Percentiles rank a stretch among this genome's conserved stretches.
phyloP scores from a whole-genome alignment of 495 filamentous ascomycete genomes.

The Lepidopterella palustris region DNA sequence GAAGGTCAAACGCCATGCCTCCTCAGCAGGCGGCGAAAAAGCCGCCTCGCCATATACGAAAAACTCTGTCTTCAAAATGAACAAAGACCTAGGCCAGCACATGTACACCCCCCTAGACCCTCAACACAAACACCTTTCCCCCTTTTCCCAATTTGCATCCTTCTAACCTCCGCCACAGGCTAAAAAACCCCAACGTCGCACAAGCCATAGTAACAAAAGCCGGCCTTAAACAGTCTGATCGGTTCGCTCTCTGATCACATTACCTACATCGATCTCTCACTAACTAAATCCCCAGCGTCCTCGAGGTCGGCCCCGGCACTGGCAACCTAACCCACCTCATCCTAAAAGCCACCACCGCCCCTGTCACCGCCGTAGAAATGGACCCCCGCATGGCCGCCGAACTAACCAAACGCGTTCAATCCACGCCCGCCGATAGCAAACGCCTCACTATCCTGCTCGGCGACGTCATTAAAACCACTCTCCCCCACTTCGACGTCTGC shows the following conservation, averaged over 20 bases:
- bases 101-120: no score
- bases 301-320: conserved; percentile 72
- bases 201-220: conserved; percentile 85
- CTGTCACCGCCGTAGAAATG: conserved; percentile 81
- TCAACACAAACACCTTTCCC: no score
- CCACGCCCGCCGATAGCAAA: conserved; percentile 64
- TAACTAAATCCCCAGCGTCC: no score
- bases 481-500: conserved; percentile 84
- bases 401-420: conserved; percentile 88
- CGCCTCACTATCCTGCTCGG: conserved; percentile 78
- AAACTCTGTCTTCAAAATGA: conserved; percentile 85
- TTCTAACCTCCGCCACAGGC: no score
- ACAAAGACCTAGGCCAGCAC: conserved; percentile 81
- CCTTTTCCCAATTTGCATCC: no score
- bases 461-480: conserved; percentile 79
- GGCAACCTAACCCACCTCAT: conserved; percentile 87
- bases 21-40: background rate
- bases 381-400: conserved; percentile 97
- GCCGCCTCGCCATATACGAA: conserved; percentile 47
- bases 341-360: conserved; percentile 75
- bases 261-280: no score
- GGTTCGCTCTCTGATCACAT: no score
- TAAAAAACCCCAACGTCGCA: conserved; percentile 92
- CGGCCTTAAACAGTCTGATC: conserved; percentile 79
- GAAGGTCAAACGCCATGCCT: background rate